Evolutionary conservation across 805 yeast species (phyloP).

Genomic region (Candida jianshihensis): DNA sequence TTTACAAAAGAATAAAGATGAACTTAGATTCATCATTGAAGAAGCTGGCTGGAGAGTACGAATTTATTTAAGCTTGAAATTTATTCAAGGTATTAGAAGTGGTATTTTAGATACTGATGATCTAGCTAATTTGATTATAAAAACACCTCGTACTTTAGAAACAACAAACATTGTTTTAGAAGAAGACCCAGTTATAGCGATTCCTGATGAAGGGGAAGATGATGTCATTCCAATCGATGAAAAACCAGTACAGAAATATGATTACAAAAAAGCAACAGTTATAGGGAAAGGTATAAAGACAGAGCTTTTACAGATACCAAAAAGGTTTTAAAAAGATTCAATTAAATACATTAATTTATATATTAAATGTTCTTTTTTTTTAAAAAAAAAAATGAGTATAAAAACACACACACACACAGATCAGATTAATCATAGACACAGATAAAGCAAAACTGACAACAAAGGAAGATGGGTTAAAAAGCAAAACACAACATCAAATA

Average conservation of each 20-base stretch:
- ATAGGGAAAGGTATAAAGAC: constrained; percentile 14
- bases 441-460: constrained; percentile 1
- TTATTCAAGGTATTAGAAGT: constrained; percentile 4
- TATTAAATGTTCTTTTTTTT: constrained; percentile 2
- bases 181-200: neutral
- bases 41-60: constrained; percentile 15
- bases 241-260: constrained; percentile 15
- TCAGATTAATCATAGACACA: neutral
- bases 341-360: too few relatives aligned
- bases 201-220: constrained; percentile 10
- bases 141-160: constrained; percentile 9
- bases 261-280: constrained; percentile 9
- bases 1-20: constrained; percentile 5
- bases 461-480: neutral
- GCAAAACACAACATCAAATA: neutral
- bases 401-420: neutral
- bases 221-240: constrained; percentile 5
- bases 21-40: constrained; percentile 6
- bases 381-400: constrained; percentile 1
- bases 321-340: neutral
- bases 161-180: neutral
- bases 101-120: neutral
- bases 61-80: constrained; percentile 7
- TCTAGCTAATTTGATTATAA: constrained; percentile 8
- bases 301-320: constrained; percentile 15